Evolutionary conservation across 805 yeast species (phyloP), one percentile per base, ranked within the genome.

Genomic region (Starmerella sp.): DNA sequence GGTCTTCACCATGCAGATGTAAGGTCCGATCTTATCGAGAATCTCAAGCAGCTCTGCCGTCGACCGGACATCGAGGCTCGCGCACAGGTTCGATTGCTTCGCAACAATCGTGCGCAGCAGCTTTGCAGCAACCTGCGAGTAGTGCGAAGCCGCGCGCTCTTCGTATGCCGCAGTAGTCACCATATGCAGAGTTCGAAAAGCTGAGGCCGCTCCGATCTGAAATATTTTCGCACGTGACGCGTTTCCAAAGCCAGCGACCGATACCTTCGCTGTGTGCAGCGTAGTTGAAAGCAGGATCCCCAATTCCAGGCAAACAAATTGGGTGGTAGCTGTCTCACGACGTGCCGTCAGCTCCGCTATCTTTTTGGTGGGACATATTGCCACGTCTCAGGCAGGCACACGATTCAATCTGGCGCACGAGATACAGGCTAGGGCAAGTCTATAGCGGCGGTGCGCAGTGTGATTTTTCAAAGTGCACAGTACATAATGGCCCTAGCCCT

Each of bases 81-180:
- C 97, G 75, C 97, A 93, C 55, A 93, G 76, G 64, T 91, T 93
- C 51, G 96, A 78, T 69, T 88, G 75, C 70, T 93, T 93, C 46
- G 71, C 67, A 51, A 82, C 86, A 85, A 91, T 88, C 38, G 90
- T 75, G 15, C 70, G 69, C 57, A 93, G 74, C 31, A 93, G 77
- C 58, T 86, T 79, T 52, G 78, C 71, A 1, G 96, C 97, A 31
- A 93, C 83, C 2, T 90, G 84, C 15, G 95, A 84, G 0, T 80
- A 71, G 65, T 89, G 96, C 6, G 68, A 62, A 11, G 68, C 73
- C 3, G 95, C 93, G 8, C 61, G 55, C 48, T 42, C 46, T 36
- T 54, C 58, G 53, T 54, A 57, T 22, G 54, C 36, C 30, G 22
- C 17, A 5, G 34, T 29, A 29, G 32, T n/a, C 34, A 43, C 43